Percentiles rank a stretch among this genome's conserved stretches.
Evolutionary conservation across 495 filamentous ascomycete genomes (phyloP).

Genomic region (Daldinia concentrica): DNA sequence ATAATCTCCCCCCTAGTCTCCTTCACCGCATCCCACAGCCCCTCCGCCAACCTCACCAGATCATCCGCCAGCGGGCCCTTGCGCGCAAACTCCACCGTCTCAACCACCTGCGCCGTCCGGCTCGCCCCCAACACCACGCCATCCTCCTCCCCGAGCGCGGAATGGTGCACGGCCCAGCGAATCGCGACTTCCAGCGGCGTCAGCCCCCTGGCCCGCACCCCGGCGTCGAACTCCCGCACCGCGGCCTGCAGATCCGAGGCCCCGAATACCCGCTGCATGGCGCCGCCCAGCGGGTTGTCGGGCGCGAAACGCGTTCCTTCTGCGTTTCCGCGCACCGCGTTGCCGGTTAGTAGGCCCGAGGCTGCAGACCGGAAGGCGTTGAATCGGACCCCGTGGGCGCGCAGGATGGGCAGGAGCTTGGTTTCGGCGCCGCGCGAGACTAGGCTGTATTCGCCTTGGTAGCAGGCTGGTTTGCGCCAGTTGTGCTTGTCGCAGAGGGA

Average conservation of each 20-base stretch:
- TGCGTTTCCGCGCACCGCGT: slow-evolving; percentile 30
- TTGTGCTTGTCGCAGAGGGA: slow-evolving; percentile 50
- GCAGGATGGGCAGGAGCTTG: slow-evolving; percentile 58
- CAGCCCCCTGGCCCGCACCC: slow-evolving; percentile 56
- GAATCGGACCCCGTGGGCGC: slow-evolving; percentile 58
- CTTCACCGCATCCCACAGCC: slow-evolving; percentile 34
- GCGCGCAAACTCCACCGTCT: slow-evolving; percentile 58
- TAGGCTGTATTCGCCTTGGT: slow-evolving; percentile 58
- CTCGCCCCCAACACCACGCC: slow-evolving; percentile 63
- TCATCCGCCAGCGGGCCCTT: slow-evolving; percentile 54
- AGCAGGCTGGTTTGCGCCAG: slow-evolving; percentile 51
- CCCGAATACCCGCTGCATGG: slow-evolving; percentile 57
- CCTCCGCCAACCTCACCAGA: slow-evolving; percentile 19
- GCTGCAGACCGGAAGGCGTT: slow-evolving; percentile 58
- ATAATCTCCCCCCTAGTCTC: slow-evolving; percentile 28
- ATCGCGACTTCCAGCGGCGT: slow-evolving; percentile 62
- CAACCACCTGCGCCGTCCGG: slow-evolving; percentile 56
- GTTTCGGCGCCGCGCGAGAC: slow-evolving; percentile 48
- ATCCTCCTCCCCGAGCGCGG: slow-evolving; percentile 60
- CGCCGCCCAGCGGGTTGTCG: slow-evolving; percentile 36
- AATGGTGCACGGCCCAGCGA: slow-evolving; percentile 66
- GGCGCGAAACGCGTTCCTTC: slow-evolving; percentile 56
- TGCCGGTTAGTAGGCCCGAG: slow-evolving; percentile 60
- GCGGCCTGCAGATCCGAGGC: slow-evolving; percentile 51
- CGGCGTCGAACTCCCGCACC: slow-evolving; percentile 57